phyloP scores from a whole-genome alignment of 179 eudicot species.

The Beta macrorhiza region DNA sequence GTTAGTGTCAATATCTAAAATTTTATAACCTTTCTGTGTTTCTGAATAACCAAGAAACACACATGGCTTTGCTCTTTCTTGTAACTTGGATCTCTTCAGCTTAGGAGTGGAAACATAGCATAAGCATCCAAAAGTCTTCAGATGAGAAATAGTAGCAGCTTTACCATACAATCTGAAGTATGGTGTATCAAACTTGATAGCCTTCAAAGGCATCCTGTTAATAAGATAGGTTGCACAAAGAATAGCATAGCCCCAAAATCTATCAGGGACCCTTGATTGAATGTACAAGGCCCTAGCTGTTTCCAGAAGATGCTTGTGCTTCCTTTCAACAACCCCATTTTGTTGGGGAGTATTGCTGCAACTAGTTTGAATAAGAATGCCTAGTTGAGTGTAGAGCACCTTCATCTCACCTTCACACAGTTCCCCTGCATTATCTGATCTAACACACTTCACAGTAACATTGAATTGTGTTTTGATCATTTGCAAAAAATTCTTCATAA shows the following conservation, averaged over 20 bases:
- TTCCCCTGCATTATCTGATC: background rate
- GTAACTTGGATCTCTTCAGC: background rate
- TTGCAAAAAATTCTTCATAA: too few species aligned
- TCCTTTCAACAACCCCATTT: conserved; percentile 1
- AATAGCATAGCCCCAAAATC: background rate
- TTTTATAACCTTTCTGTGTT: conserved; percentile 7
- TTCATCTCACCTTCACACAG: background rate
- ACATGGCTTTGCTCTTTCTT: background rate
- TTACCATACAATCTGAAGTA: too few species aligned
- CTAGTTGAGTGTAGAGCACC: background rate
- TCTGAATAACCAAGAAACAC: background rate
- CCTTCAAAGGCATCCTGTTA: background rate
- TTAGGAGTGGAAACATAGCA: background rate
- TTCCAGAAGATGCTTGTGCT: background rate
- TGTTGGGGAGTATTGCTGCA: background rate
- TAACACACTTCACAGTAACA: too few species aligned
- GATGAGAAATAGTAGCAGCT: too few species aligned
- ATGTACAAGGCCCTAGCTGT: background rate
- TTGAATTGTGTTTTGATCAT: too few species aligned
- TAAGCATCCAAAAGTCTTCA: background rate
- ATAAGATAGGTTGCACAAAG: background rate
- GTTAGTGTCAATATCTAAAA: background rate
- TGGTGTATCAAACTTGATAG: background rate
- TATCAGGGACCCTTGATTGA: background rate
- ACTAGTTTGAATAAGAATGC: background rate